Evolutionary conservation across 192 early-diverging fungal species (phyloP).

Genomic region (Coemansia sp.): DNA sequence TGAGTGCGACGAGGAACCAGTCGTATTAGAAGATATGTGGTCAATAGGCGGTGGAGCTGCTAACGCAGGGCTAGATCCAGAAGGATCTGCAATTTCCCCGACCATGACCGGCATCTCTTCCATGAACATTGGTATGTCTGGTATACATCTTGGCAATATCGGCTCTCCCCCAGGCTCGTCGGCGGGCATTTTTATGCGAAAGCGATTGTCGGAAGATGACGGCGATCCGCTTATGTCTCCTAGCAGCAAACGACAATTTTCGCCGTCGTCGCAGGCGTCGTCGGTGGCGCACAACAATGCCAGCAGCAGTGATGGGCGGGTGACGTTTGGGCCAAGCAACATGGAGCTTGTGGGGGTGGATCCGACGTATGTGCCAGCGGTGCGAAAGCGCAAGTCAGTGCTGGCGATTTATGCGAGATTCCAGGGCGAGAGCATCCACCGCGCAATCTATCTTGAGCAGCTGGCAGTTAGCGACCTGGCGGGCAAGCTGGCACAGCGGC

Average conservation of each 20-base stretch:
- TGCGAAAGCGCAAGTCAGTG: conserved; percentile 42
- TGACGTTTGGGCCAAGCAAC: conserved; percentile 14
- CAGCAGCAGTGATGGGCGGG: neutral
- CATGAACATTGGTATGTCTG: conserved; percentile 44
- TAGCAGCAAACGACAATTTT: conserved; percentile 9
- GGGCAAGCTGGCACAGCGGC: conserved; percentile 55
- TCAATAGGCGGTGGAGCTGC: conserved; percentile 18
- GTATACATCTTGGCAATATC: conserved; percentile 27
- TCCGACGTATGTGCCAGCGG: conserved; percentile 65
- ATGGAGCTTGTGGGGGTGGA: conserved; percentile 58
- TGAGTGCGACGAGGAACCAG: conserved; percentile 59
- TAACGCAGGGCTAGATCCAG: conserved; percentile 20
- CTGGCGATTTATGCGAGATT: conserved; percentile 27
- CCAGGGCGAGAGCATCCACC: neutral
- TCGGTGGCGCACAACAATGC: neutral
- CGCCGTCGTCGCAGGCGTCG: conserved; percentile 2
- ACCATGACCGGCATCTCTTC: conserved; percentile 32
- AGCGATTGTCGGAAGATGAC: conserved; percentile 44
- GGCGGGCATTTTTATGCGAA: conserved; percentile 41
- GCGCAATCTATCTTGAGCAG: conserved; percentile 4
- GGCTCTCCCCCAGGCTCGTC: conserved; percentile 24
- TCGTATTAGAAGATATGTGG: conserved; percentile 42
- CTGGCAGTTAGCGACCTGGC: conserved; percentile 58
- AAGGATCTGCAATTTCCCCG: conserved; percentile 18
- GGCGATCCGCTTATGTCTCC: conserved; percentile 31